These are phyloP conservation scores for Coemansia sp. DNA, from an alignment of 192 early-diverging fungal species.

Conservation along the genomic window DNA sequence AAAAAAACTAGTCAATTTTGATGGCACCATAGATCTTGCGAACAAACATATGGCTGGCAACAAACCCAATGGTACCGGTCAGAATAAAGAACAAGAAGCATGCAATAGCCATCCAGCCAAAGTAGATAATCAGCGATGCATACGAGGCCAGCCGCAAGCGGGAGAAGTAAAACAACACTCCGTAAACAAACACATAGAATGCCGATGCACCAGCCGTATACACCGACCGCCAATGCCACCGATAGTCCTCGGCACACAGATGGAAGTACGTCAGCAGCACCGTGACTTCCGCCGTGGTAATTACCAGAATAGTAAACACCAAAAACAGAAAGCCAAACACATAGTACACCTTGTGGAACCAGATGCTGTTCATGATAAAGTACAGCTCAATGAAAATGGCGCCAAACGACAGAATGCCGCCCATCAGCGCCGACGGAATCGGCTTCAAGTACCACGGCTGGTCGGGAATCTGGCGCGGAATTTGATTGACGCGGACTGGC, in stretches of 20 bases:
- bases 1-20: slow-evolving; percentile 68
- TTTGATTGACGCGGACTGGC: slow-evolving; percentile 88
- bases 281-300: slow-evolving; percentile 83
- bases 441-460: slow-evolving; percentile 77
- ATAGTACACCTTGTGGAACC: slow-evolving; percentile 91
- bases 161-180: slow-evolving; percentile 80
- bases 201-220: slow-evolving; percentile 81
- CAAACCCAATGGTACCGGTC: slow-evolving; percentile 78
- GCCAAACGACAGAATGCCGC: slow-evolving; percentile 87
- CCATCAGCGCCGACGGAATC: slow-evolving; percentile 68
- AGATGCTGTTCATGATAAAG: slow-evolving; percentile 93
- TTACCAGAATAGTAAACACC: slow-evolving; percentile 79
- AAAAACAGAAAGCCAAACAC: slow-evolving; percentile 90
- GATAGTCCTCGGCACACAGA: slow-evolving; percentile 80
- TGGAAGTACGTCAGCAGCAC: slow-evolving; percentile 89
- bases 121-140: slow-evolving; percentile 79
- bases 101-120: slow-evolving; percentile 81
- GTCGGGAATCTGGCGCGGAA: slow-evolving; percentile 91
- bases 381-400: slow-evolving; percentile 96
- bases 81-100: slow-evolving; percentile 75
- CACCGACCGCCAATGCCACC: slow-evolving; percentile 89
- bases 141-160: slow-evolving; percentile 75
- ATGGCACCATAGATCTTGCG: slow-evolving; percentile 79
- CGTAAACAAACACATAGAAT: slow-evolving; percentile 86
- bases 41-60: slow-evolving; percentile 74